Conservation (phyloP, 371 early-diverging fungal genomes). For the Mortierella sp. region DNA sequence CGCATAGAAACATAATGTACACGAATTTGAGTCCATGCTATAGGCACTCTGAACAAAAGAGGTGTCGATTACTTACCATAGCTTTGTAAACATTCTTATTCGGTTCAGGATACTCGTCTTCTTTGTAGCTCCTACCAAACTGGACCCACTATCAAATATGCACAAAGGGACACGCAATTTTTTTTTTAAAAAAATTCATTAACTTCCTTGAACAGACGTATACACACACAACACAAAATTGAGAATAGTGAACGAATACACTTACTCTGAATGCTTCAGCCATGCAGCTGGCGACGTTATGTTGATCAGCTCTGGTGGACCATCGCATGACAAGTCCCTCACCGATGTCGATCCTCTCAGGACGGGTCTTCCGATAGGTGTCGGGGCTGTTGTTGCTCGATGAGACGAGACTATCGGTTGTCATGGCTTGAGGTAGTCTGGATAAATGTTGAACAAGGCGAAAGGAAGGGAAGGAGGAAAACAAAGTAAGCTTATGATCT, state of each 20-base stretch:
- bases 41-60: too few relatives aligned
- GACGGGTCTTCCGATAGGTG: constrained; percentile 3
- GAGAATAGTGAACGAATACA: background rate
- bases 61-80: constrained; percentile 20
- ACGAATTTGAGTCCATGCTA: background rate
- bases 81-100: constrained; percentile 2
- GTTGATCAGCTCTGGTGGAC: constrained; percentile 21
- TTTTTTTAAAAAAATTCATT: too few relatives aligned
- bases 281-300: constrained; percentile 18
- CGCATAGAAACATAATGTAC: background rate
- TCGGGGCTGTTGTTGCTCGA: background rate
- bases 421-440: background rate
- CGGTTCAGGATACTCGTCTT: constrained; percentile 14
- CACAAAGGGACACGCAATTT: too few relatives aligned
- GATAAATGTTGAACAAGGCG: too few relatives aligned
- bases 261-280: constrained; percentile 30
- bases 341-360: constrained; percentile 28
- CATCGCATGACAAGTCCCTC: constrained; percentile 41
- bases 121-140: too few relatives aligned
- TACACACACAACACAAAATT: too few relatives aligned
- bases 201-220: too few relatives aligned
- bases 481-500: too few relatives aligned
- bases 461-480: too few relatives aligned
- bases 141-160: too few relatives aligned
- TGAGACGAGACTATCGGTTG: background rate